Base-by-base conservation (phyloP, 345 rosid genomes). In the Mallotus nudiflorus region DNA sequence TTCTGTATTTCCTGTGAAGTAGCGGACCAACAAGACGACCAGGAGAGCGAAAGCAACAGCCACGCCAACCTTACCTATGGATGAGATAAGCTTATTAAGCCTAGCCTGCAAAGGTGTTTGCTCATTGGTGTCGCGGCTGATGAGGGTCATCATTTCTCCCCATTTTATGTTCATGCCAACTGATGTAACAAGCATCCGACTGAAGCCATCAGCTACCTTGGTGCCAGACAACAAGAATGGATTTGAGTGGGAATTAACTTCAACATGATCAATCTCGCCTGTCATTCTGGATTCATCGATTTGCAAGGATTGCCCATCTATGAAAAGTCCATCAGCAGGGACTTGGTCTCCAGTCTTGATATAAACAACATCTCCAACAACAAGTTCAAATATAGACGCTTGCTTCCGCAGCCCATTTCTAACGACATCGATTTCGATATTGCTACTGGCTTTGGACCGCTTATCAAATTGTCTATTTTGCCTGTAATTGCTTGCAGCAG, bases 91-190 rank as follows among this genome's bases (percentile, higher is more conserved):
- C 81, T 81, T 87, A 56, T 88, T 81, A 13, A 90, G 88, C 15
- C 94, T 83, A 40, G 77, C 46, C 55, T 92, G 96, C 60, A 92
- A 69, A 0, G 95, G 96, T 15, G 98, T 88, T 49, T 81, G 82
- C 59, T 92, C 92, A 19, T 68, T 56, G 0, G 73, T 73, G 67
- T 84, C 87, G 0, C 72, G 68, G 6, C 75, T 80, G 40, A 88
- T 84, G 0, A 84, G 82, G 75, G 91, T 84, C 95, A 88, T 87
- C 90, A 87, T 82, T 73, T 87, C 72, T 8, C 93, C 98, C 96
- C 95, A 88, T 2, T 77, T 76, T 0, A 95, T 90, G 75, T 82
- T 87, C 90, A 81, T 85, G 0, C 96, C 98, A 0, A 90, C 95
- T 0, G 90, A 83, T 15, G 91, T 87, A 25, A 85, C 87, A 20